A percentile compares a stretch with the other conserved stretches of the same genome.
phyloP scores from a whole-genome alignment of 2,329 filamentous ascomycete genomes.

The Fonsecaea erecta region DNA sequence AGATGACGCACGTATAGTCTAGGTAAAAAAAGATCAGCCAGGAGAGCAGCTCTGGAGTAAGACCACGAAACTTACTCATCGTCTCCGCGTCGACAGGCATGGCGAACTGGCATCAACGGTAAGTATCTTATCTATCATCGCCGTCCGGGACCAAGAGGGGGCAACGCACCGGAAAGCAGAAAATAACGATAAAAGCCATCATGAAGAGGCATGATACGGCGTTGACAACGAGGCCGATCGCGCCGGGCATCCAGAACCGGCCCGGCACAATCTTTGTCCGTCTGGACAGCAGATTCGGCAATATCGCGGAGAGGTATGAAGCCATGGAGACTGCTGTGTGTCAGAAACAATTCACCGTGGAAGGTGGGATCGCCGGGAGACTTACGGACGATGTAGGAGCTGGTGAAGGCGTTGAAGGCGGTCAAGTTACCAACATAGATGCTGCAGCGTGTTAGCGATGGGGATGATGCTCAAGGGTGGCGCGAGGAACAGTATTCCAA shows the following conservation, averaged over 20 bases:
- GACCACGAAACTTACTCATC: constrained; percentile 47
- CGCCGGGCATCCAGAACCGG: constrained; percentile 58
- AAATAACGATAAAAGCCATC: constrained; percentile 61
- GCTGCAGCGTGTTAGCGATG: constrained; percentile 50
- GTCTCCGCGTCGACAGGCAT: constrained; percentile 50
- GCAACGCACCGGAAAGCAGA: constrained; percentile 58
- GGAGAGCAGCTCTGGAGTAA: neutral
- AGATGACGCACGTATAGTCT: constrained; percentile 57
- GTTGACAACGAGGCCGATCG: constrained; percentile 56
- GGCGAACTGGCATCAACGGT: constrained; percentile 8
- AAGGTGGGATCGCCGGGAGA: neutral
- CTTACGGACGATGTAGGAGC: constrained; percentile 61
- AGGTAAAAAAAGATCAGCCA: neutral
- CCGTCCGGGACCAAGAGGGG: constrained; percentile 28
- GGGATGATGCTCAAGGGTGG: neutral
- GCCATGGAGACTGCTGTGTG: constrained; percentile 42
- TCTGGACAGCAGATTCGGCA: constrained; percentile 56
- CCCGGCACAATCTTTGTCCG: constrained; percentile 57
- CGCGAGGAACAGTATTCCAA: no score
- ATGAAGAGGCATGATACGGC: constrained; percentile 57
- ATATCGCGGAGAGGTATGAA: constrained; percentile 59
- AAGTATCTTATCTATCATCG: neutral
- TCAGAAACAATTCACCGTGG: neutral
- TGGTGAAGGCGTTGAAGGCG: constrained; percentile 62
- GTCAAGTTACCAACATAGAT: constrained; percentile 48